These are phyloP conservation scores for Chalaropsis thielavioides DNA, from an alignment of 2,329 filamentous ascomycete genomes.

Conservation along the genomic window DNA sequence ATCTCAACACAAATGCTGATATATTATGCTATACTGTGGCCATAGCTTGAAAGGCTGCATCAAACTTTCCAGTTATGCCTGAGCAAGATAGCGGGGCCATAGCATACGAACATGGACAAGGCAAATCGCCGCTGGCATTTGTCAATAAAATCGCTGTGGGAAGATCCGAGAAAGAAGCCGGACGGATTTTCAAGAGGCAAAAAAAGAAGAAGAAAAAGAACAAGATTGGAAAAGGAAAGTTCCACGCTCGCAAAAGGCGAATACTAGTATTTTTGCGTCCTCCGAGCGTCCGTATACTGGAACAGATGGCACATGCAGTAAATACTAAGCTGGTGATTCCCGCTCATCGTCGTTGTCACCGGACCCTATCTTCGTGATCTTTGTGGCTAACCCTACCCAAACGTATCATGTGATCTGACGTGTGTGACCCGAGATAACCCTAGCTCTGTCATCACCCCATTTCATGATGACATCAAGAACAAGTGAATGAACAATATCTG, in stretches of 20 bases:
- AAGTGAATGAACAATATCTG: no score
- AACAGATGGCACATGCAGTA: no score
- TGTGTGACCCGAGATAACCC: no score
- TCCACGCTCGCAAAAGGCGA: background rate
- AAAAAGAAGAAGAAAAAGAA: background rate
- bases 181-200: slow-evolving; percentile 3
- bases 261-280: background rate
- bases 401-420: no score
- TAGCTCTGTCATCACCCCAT: no score
- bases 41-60: background rate
- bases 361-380: no score
- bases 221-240: background rate
- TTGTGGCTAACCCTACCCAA: no score
- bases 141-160: background rate
- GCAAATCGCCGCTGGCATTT: background rate
- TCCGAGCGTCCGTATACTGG: no score
- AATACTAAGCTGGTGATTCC: no score
- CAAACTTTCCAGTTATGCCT: background rate
- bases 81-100: background rate
- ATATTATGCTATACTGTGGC: background rate
- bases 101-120: background rate
- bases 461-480: no score
- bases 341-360: no score
- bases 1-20: background rate
- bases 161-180: slow-evolving; percentile 11